Evolutionary conservation across 495 filamentous ascomycete genomes (phyloP), one percentile per base, ranked within the genome.

Genomic region (Penicillium longicatenatum): DNA sequence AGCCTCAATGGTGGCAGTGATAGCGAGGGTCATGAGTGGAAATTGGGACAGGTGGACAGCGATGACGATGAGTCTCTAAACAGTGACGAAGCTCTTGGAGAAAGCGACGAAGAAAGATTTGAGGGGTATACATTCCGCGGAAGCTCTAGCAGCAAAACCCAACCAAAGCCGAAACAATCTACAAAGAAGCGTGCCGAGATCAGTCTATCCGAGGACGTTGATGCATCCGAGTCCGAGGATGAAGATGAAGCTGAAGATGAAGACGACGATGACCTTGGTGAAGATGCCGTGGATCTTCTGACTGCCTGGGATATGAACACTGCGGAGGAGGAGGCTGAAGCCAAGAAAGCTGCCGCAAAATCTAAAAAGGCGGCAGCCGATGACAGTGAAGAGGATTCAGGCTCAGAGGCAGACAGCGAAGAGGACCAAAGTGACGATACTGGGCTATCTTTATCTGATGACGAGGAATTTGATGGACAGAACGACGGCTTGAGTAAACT

Each of bases 61-160:
- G 88, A 91, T 55, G 84, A 94, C 51, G 91, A 93, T 29, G 92
- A 95, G 58, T 75, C 37, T 39, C 37, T 98, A 48, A 92, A 98
- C 68, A 92, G 88, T 60, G 93, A 97, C 57, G 93, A 97, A 67
- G 93, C 93, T 31, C 89, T 97, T 79, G 93, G 92, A 9, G 87
- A 87, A 56, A 93, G 90, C 61, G 91, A 96, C 64, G 86, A 93
- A 70, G 91, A 96, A 64, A 76, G 78, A 59, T 94, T 94, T 63
- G 87, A 89, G 41, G 86, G 84, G 8, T 93, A 83, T 70, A 77
- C 82, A 3, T 96, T 96, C 64, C 75, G 85, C 3, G 89, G 87
- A 42, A 89, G 84, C 61, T 84, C 73, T 54, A 80, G 73, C 45
- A 86, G 75, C 60, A 83, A 81, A 63, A 73, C 69, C 22, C 72